Base-by-base conservation (phyloP, 176 grass and related monocot species). In the Carex kokanica region DNA sequence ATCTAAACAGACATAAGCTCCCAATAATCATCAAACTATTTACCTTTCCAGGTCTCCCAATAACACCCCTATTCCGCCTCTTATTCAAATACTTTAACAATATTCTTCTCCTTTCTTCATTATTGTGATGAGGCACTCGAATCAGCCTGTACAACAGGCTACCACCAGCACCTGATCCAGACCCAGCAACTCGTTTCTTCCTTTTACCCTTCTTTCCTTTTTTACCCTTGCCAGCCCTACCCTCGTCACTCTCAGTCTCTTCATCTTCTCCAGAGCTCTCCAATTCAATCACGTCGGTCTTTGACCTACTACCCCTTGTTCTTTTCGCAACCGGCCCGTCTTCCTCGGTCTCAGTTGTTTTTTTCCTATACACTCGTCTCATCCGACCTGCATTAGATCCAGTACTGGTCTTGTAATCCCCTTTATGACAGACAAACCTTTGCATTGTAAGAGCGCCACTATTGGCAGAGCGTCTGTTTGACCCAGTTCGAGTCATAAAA, bases 31-130 rank as follows among this genome's bases (percentile, higher is more conserved):
- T 34, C 20, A 70, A 63, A 40, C 10, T 84, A 72, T 83, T 84
- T 92, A 91, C 91, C 94, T 94, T 91, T 41, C 84, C 54, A 78
- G 86, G 90, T 58, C 85, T 92, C 53, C 81, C 87, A 3, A 82
- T 64, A 54, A 60, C 63, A 27, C 84, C 83, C 60, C 91, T 93
- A 83, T 87, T 92, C 67, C 86, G 88, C 41, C 90, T 64, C 74
- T 97, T 94, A 0, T 84, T 89, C 79, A 92, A 81, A 82, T 94
- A 94, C 64, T 90, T 97, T 60, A 70, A 21, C 63, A 97, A 86
- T 82, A 92, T 90, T 59, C 90, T 94, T 86, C 93, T 90, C 83
- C 91, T 92, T 55, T 97, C 94, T 57, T 89, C 91, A 24, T 88
- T 86, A 61, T 25, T 89, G 41, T 91, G 84, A 58, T 87, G 90